These are phyloP conservation scores for Oryza meridionalis DNA, from an alignment of 176 grass and related monocot species.

Conservation along the genomic window DNA sequence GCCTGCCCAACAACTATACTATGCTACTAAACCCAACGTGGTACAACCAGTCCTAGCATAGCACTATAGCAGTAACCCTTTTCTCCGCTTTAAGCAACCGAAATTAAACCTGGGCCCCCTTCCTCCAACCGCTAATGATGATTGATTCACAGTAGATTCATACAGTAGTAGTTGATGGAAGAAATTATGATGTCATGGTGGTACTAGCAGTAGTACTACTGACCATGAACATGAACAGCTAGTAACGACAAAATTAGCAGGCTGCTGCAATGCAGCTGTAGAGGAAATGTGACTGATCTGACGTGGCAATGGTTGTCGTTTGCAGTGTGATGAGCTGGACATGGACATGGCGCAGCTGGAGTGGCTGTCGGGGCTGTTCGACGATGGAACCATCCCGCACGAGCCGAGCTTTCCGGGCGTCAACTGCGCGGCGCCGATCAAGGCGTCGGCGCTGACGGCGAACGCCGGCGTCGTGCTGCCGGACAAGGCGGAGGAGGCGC, in stretches of 20 bases:
- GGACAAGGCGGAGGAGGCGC: conserved; percentile 42
- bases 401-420: conserved; percentile 37
- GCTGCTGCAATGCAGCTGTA: too few species aligned
- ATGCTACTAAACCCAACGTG: background rate
- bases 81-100: conserved; percentile 45
- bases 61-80: background rate
- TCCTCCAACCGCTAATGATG: background rate
- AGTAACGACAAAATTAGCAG: background rate
- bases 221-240: too few species aligned
- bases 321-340: conserved; percentile 87
- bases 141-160: background rate
- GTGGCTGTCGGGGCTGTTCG: conserved; percentile 78
- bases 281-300: background rate
- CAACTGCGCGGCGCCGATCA: conserved; percentile 31
- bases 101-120: conserved; percentile 29
- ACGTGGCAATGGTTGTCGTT: conserved; percentile 6
- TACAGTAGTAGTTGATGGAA: background rate
- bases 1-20: conserved; percentile 41
- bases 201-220: background rate
- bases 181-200: conserved; percentile 17
- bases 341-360: conserved; percentile 92
- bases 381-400: conserved; percentile 74
- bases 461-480: conserved; percentile 46
- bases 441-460: conserved; percentile 35
- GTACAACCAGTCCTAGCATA: background rate